Evolutionary conservation across 1,284 basidiomycete genomes (phyloP).

Genomic region (Apiotrichum mycotoxinovorans): DNA sequence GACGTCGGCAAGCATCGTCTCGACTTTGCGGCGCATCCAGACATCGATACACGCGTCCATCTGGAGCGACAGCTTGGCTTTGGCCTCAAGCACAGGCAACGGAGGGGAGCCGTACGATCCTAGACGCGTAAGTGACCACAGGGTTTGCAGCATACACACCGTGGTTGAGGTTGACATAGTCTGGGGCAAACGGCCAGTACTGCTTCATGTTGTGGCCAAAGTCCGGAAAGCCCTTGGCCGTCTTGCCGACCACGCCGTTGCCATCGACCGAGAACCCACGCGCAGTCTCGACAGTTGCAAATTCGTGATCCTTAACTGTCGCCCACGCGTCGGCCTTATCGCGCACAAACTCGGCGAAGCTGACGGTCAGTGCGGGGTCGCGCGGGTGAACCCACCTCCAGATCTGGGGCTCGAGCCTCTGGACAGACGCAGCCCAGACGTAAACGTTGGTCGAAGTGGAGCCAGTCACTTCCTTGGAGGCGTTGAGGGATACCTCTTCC

Average conservation of each 20-base stretch:
- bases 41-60: constrained; percentile 63
- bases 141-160: constrained; percentile 48
- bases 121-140: constrained; percentile 29
- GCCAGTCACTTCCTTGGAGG: constrained; percentile 9
- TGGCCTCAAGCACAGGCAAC: constrained; percentile 58
- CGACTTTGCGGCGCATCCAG: constrained; percentile 57
- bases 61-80: constrained; percentile 53
- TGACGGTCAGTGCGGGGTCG: constrained; percentile 20
- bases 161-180: constrained; percentile 63
- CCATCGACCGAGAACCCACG: constrained; percentile 7
- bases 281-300: constrained; percentile 33
- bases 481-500: constrained; percentile 5
- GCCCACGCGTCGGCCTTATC: constrained; percentile 41
- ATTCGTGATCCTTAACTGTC: constrained; percentile 31
- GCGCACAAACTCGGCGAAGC: constrained; percentile 35
- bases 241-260: constrained; percentile 27
- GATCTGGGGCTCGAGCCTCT: constrained; percentile 60
- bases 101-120: constrained; percentile 70
- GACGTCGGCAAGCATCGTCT: constrained; percentile 51
- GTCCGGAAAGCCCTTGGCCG: constrained; percentile 30
- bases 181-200: constrained; percentile 60
- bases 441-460: constrained; percentile 60
- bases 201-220: constrained; percentile 62
- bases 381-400: constrained; percentile 63
- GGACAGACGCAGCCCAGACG: constrained; percentile 58